Evolutionary conservation across 371 early-diverging fungal species (phyloP).

Genomic region (Capniomyces stellatus): DNA sequence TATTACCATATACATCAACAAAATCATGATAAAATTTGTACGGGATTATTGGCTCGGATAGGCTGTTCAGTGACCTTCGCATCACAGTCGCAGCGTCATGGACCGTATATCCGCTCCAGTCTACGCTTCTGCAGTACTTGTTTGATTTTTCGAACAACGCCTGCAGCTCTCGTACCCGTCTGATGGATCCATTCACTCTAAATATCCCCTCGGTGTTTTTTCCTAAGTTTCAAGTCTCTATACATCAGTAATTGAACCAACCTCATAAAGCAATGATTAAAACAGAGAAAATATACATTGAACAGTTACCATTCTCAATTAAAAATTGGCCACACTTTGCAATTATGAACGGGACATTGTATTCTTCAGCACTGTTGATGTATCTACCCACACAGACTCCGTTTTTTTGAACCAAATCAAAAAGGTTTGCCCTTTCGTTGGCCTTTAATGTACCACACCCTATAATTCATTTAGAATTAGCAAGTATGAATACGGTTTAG

Average conservation of each 20-base stretch:
- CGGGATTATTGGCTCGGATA: slow-evolving; percentile 23
- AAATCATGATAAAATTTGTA: slow-evolving; percentile 15
- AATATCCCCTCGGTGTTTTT: slow-evolving; percentile 22
- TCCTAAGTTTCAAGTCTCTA: too few species aligned
- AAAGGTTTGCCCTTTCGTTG: too few species aligned
- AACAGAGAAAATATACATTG: background rate
- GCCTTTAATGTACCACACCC: too few species aligned
- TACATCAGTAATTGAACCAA: too few species aligned
- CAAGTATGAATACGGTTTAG: too few species aligned
- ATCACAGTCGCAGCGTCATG: slow-evolving; percentile 25
- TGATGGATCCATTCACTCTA: slow-evolving; percentile 24
- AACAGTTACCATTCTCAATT: background rate
- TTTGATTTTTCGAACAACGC: slow-evolving; percentile 15
- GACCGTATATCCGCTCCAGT: slow-evolving; percentile 19
- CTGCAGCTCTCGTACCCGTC: slow-evolving; percentile 22
- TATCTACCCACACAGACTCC: too few species aligned
- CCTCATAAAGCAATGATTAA: too few species aligned
- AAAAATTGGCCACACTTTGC: background rate
- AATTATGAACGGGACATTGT: background rate
- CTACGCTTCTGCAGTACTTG: slow-evolving; percentile 10
- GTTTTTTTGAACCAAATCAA: too few species aligned
- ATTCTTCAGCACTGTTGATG: too few species aligned
- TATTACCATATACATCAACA: slow-evolving; percentile 1
- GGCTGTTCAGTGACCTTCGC: slow-evolving; percentile 20
- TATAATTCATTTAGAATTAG: too few species aligned